Evolutionary conservation across 129 eudicot species (phyloP).

Genomic region (Glebionis coronaria): DNA sequence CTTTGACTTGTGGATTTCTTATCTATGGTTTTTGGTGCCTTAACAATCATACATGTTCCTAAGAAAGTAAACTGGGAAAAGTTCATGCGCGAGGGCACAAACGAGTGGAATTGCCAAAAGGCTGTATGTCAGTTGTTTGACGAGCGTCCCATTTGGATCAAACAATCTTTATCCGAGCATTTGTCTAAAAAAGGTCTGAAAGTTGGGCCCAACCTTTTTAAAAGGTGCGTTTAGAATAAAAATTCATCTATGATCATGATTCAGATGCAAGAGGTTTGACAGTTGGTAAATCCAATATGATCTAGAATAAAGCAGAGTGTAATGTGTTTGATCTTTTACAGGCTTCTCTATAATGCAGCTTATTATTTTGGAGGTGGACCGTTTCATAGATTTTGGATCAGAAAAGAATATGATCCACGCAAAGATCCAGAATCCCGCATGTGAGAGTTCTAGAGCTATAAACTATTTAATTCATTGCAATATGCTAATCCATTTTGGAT

Average conservation of each 20-base stretch:
- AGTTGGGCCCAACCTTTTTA: slow-evolving; percentile 36
- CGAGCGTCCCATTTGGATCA: slow-evolving; percentile 86
- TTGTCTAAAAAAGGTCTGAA: slow-evolving; percentile 53
- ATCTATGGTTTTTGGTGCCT: slow-evolving; percentile 32
- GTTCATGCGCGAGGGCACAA: slow-evolving; percentile 52
- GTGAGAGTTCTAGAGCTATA: slow-evolving; percentile 35
- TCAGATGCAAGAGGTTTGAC: background rate
- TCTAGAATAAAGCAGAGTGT: background rate
- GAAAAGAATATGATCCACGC: slow-evolving; percentile 97
- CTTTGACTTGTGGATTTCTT: background rate
- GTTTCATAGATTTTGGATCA: slow-evolving; percentile 80
- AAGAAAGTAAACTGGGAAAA: slow-evolving; percentile 77
- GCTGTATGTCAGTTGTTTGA: slow-evolving; percentile 76
- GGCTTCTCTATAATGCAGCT: slow-evolving; percentile 77
- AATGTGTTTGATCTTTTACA: slow-evolving; percentile 21
- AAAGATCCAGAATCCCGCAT: slow-evolving; percentile 94
- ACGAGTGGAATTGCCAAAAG: slow-evolving; percentile 70
- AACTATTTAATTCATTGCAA: background rate
- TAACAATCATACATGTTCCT: slow-evolving; percentile 78
- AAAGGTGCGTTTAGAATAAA: slow-evolving; percentile 42
- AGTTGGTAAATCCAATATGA: background rate
- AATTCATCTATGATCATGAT: slow-evolving; percentile 2
- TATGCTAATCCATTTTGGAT: background rate
- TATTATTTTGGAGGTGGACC: slow-evolving; percentile 91
- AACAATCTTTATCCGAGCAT: slow-evolving; percentile 54